Base-by-base conservation (phyloP, 148 eudicot species). In the Spergularia marina region DNA sequence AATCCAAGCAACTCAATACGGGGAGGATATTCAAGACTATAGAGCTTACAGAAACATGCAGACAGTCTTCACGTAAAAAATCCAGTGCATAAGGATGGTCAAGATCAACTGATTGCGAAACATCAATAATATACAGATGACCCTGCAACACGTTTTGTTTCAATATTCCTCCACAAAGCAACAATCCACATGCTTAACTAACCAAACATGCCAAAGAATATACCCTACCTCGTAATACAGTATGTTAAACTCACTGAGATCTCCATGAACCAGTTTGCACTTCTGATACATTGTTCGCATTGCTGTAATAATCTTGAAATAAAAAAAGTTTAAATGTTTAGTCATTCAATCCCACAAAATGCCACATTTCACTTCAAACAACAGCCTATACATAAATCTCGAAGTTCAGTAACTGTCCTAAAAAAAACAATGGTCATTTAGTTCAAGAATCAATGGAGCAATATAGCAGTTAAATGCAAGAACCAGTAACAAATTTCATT, bases 191-290 rank as follows among this genome's bases (percentile, higher is more conserved):
- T 65, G 36, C 36, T 30, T 30, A 30, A 30, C 64, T 44, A 15
- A 39, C 40, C 49, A n/a, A 66, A 2, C 66, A 10, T 10, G 40
- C 39, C 23, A 10, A 18, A 49, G 10, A 39, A 21, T 13, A 23
- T 41, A 54, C 68, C 75, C 65, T 73, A 92, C 98, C 96, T 95
- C 97, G 71, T 72, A 91, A 82, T 90, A 87, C 16, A 95, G 87
- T 75, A 95, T 87, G 83, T 95, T 95, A 76, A 92, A 95, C 79
- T 95, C 98, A 54, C 98, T 95, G 30, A 95, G 86, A 80, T 95
- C 98, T 71, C 97, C 98, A 83, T 95, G 99, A 68, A 95, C 99
- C 61, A 95, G 88, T 80, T 95, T 95, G 88, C 99, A 95, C 77
- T 95, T 95, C 77, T 95, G 99, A 81, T 92, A 92, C 75, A 95